Evolutionary conservation across 2,329 filamentous ascomycete genomes (phyloP).

Genomic region (Talaromyces sp.): DNA sequence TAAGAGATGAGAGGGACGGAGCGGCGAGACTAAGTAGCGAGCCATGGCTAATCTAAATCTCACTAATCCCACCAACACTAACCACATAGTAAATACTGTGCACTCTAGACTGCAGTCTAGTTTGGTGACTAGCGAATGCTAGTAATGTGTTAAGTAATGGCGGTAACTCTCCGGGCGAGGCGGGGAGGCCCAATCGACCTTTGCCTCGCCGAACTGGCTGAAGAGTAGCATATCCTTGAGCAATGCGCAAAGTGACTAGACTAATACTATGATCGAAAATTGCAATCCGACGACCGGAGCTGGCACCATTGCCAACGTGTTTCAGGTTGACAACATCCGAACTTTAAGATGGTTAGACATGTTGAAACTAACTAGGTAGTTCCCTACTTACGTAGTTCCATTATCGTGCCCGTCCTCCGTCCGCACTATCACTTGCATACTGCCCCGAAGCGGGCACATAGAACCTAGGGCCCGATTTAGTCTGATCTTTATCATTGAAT

Average conservation of each 20-base stretch:
- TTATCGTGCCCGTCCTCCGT: not conserved
- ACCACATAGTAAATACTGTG: not conserved
- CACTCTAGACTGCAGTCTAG: not conserved
- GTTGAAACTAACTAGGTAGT: not conserved
- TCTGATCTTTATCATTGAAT: too few species aligned
- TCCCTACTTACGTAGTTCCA: not conserved
- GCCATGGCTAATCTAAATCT: slow-evolving; percentile 4
- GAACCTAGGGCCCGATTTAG: not conserved
- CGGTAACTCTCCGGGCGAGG: slow-evolving; percentile 8
- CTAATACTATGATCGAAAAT: not conserved
- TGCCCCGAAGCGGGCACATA: not conserved
- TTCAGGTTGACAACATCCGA: slow-evolving; percentile 1
- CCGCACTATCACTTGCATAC: not conserved
- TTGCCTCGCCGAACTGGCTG: slow-evolving; percentile 10
- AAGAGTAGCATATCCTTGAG: not conserved
- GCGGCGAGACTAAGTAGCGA: slow-evolving; percentile 22
- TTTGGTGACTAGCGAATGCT: not conserved
- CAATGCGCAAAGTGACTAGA: not conserved
- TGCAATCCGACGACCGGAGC: slow-evolving; percentile 5
- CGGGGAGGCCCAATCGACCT: slow-evolving; percentile 15
- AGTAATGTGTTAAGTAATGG: not conserved
- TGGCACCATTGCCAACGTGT: not conserved
- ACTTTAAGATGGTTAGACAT: not conserved
- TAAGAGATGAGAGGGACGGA: slow-evolving; percentile 15
- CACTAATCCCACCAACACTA: slow-evolving; percentile 7